A percentile compares a stretch with the other conserved stretches of the same genome.
Conservation (phyloP, 129 eudicot genomes). For the Solidago caesia region DNA sequence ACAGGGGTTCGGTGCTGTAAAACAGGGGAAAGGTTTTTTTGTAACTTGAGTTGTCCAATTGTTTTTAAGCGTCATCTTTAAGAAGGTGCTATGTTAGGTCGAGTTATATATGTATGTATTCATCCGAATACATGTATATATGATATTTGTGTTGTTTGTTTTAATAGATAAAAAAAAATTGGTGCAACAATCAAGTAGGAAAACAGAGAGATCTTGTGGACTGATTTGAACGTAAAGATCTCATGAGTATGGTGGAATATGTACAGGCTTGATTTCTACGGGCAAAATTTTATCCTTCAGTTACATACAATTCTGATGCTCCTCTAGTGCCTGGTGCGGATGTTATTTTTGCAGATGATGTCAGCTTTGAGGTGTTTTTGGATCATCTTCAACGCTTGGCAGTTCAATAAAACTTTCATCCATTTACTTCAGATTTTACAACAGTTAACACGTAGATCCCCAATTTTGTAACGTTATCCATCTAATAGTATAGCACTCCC, state of each 20-base stretch:
- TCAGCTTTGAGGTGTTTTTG: conserved; percentile 80
- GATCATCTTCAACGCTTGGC: conserved; percentile 86
- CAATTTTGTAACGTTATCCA: neutral
- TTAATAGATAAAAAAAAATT: no score
- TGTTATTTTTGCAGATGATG: conserved; percentile 85
- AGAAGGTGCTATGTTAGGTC: no score
- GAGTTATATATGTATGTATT: no score
- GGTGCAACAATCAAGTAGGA: no score
- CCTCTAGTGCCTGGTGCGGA: conserved; percentile 73
- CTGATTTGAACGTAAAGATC: neutral
- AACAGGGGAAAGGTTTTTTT: no score
- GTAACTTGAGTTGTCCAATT: no score
- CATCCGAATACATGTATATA: no score
- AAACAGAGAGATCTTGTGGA: no score
- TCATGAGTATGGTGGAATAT: neutral
- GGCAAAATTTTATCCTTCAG: conserved; percentile 90
- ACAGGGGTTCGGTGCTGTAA: no score
- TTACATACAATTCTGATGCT: conserved; percentile 78
- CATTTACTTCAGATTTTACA: neutral
- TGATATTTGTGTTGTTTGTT: no score
- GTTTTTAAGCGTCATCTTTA: no score
- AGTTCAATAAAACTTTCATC: conserved; percentile 38
- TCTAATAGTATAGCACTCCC: neutral
- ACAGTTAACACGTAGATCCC: neutral
- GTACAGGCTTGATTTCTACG: conserved; percentile 89